Evolutionary conservation across 2,329 filamentous ascomycete species (phyloP).

Genomic region (Pseudocercospora macadamiae): DNA sequence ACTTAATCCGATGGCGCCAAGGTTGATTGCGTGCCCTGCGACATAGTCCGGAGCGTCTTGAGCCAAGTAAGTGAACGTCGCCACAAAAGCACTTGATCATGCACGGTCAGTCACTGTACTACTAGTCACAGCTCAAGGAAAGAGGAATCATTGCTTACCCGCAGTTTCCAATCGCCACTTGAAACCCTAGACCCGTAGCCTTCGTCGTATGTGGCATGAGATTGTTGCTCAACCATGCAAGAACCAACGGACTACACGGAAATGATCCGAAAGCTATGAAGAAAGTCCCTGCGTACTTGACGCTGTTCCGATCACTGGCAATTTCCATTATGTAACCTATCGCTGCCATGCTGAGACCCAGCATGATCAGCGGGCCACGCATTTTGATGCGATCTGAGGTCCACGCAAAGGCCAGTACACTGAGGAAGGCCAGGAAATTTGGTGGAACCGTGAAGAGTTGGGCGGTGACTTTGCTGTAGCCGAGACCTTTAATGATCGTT

Average conservation of each 20-base stretch:
- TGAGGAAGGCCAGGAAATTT: constrained; percentile 39
- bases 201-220: constrained; percentile 49
- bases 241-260: constrained; percentile 37
- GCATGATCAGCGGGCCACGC: constrained; percentile 39
- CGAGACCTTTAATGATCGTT: constrained; percentile 48
- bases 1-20: constrained; percentile 44
- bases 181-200: constrained; percentile 47
- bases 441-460: constrained; percentile 46
- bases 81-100: constrained; percentile 44
- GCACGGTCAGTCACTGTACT: not conserved
- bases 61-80: constrained; percentile 50
- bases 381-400: constrained; percentile 37
- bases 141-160: too few species aligned
- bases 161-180: constrained; percentile 48
- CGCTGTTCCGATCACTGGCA: constrained; percentile 33
- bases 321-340: constrained; percentile 47
- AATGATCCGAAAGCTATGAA: constrained; percentile 41
- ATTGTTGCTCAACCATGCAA: constrained; percentile 49
- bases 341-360: constrained; percentile 35
- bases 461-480: constrained; percentile 45
- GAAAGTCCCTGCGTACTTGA: constrained; percentile 47
- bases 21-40: constrained; percentile 47
- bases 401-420: constrained; percentile 31
- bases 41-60: constrained; percentile 46
- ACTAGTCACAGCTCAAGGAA: too few species aligned